These are phyloP conservation scores for Beta macrorhiza DNA, from an alignment of 179 eudicot species.

Conservation along the genomic window DNA sequence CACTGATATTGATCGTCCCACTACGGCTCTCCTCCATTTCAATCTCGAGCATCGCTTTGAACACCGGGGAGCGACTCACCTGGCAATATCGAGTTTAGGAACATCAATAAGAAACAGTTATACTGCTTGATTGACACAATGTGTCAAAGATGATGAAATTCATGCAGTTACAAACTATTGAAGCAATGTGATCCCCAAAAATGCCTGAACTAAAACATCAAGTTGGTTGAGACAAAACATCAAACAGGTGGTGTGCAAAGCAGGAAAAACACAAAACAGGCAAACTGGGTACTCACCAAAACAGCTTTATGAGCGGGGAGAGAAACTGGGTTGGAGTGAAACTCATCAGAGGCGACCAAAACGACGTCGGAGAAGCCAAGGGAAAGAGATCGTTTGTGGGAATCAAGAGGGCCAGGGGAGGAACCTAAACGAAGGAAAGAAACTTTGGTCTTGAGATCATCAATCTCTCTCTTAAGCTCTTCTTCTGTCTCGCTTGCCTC, in stretches of 20 bases:
- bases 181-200: background rate
- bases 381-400: slow-evolving; percentile 15
- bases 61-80: slow-evolving; percentile 84
- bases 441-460: slow-evolving; percentile 65
- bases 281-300: slow-evolving; percentile 46
- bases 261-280: background rate
- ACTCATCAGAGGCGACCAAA: slow-evolving; percentile 54
- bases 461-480: slow-evolving; percentile 73
- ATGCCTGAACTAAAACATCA: no score
- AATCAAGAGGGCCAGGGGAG: slow-evolving; percentile 31
- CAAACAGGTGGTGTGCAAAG: slow-evolving; percentile 29
- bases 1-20: slow-evolving; percentile 77
- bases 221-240: slow-evolving; percentile 23
- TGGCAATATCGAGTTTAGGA: slow-evolving; percentile 23
- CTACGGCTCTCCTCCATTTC: slow-evolving; percentile 86
- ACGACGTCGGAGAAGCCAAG: slow-evolving; percentile 64
- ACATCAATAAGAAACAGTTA: background rate
- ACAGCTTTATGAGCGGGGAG: slow-evolving; percentile 69
- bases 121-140: background rate
- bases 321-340: slow-evolving; percentile 36
- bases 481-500: slow-evolving; percentile 88
- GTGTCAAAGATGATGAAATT: background rate
- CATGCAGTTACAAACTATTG: background rate
- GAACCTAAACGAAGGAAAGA: slow-evolving; percentile 43
- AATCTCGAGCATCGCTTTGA: slow-evolving; percentile 82